Conservation (phyloP, 225 moss, liverwort and hornwort genomes). For the Straminergon stramineum region DNA sequence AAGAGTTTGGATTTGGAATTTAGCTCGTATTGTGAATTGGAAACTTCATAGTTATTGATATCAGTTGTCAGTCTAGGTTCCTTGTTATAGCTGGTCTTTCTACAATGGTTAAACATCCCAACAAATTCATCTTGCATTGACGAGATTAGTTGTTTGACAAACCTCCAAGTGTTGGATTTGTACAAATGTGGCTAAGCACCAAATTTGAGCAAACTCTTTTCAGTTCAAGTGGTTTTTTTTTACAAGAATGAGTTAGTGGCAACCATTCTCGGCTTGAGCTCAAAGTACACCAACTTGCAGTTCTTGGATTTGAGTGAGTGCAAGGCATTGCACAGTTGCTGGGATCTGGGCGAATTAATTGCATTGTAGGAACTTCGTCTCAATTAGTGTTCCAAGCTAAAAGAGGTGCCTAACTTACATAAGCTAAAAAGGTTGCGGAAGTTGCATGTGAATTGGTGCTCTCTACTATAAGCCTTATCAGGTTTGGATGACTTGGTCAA, state of each 20-base stretch:
- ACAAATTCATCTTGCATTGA: too few species aligned
- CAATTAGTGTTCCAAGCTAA: background rate
- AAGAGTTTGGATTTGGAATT: too few species aligned
- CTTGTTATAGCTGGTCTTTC: too few species aligned
- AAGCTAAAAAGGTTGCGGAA: background rate
- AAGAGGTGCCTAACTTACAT: background rate
- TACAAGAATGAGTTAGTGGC: too few species aligned
- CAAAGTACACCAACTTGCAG: background rate
- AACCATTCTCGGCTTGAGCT: background rate
- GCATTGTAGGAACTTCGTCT: background rate
- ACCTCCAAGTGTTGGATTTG: too few species aligned
- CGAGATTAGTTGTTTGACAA: too few species aligned
- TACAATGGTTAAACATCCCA: too few species aligned
- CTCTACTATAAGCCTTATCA: background rate
- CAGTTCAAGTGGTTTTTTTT: too few species aligned
- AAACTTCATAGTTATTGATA: too few species aligned
- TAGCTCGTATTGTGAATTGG: background rate
- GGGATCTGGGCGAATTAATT: background rate
- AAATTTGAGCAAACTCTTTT: too few species aligned
- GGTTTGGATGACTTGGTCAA: background rate
- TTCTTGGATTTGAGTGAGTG: background rate
- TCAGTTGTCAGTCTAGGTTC: too few species aligned
- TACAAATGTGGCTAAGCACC: too few species aligned
- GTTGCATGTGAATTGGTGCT: background rate
- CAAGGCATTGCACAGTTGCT: background rate